Conservation (phyloP, 2,329 filamentous ascomycete genomes). For the Aspergillus pseudoviridinutans region DNA sequence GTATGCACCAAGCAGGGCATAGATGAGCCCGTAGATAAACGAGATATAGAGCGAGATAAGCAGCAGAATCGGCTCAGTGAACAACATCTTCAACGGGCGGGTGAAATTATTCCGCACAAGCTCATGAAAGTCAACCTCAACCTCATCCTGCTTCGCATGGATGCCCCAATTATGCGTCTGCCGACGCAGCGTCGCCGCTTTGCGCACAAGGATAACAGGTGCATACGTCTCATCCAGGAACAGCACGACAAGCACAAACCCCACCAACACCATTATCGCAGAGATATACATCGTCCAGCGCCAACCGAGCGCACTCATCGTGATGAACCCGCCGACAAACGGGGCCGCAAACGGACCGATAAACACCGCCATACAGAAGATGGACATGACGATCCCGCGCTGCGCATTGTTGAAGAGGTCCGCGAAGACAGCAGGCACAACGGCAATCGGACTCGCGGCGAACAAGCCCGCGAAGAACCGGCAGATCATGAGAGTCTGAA, state of each 20-base stretch:
- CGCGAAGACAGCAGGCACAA: slow-evolving; percentile 44
- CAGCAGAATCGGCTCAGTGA: slow-evolving; percentile 40
- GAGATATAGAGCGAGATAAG: slow-evolving; percentile 30
- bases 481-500: slow-evolving; percentile 41
- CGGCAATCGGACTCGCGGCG: slow-evolving; percentile 41
- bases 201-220: slow-evolving; percentile 34
- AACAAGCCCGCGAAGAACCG: slow-evolving; percentile 49
- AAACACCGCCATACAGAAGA: slow-evolving; percentile 50
- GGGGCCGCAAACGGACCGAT: slow-evolving; percentile 49
- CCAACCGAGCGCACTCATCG: slow-evolving; percentile 47
- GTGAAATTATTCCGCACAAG: slow-evolving; percentile 48
- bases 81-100: slow-evolving; percentile 38
- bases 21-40: slow-evolving; percentile 33
- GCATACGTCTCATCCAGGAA: slow-evolving; percentile 56
- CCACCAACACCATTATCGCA: slow-evolving; percentile 51
- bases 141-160: slow-evolving; percentile 52
- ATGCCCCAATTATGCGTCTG: slow-evolving; percentile 59
- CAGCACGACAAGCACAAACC: slow-evolving; percentile 32
- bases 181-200: slow-evolving; percentile 48
- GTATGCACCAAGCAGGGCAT: slow-evolving; percentile 29
- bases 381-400: slow-evolving; percentile 43
- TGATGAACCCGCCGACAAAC: slow-evolving; percentile 51
- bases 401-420: slow-evolving; percentile 50
- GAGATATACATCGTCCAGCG: slow-evolving; percentile 52
- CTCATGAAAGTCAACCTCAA: slow-evolving; percentile 49